Conservation (phyloP, 768 basidiomycete species). For the Cubamyces sp. region DNA sequence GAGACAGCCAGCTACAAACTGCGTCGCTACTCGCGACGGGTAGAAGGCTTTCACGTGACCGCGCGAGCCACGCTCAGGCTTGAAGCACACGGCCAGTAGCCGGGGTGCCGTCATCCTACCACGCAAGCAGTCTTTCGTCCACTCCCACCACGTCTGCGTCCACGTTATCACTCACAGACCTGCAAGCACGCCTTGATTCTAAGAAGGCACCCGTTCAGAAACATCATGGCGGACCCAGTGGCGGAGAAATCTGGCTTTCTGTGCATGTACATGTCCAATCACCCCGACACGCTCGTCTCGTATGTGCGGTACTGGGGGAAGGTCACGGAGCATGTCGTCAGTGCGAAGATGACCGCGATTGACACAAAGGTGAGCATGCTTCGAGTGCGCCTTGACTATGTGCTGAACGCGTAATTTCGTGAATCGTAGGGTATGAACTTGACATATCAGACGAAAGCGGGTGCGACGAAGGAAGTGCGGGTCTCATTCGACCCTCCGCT, state of each 20-base stretch:
- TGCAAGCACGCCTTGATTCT: not conserved
- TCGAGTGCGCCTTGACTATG: not conserved
- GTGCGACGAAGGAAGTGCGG: slow-evolving; percentile 48
- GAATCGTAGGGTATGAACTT: slow-evolving; percentile 68
- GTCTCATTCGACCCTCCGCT: slow-evolving; percentile 75
- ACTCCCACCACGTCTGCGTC: slow-evolving; percentile 5
- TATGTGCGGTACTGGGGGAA: slow-evolving; percentile 81
- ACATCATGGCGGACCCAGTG: slow-evolving; percentile 68
- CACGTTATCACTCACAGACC: not conserved
- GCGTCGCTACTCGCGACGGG: too few species aligned
- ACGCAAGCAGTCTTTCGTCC: slow-evolving; percentile 4
- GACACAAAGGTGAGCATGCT: slow-evolving; percentile 56
- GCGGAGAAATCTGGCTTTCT: slow-evolving; percentile 77
- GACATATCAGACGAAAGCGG: slow-evolving; percentile 56
- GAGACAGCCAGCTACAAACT: too few species aligned
- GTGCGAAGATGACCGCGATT: slow-evolving; percentile 74
- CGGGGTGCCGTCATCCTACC: not conserved
- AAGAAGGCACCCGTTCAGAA: not conserved
- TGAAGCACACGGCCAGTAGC: too few species aligned
- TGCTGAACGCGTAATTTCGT: not conserved
- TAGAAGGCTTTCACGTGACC: too few species aligned
- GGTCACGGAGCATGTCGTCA: slow-evolving; percentile 53
- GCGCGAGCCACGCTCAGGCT: too few species aligned
- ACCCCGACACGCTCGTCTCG: slow-evolving; percentile 83
- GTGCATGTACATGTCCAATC: slow-evolving; percentile 83